These are phyloP conservation scores for Croton setiger DNA, from an alignment of 441 rosid species.

Conservation along the genomic window DNA sequence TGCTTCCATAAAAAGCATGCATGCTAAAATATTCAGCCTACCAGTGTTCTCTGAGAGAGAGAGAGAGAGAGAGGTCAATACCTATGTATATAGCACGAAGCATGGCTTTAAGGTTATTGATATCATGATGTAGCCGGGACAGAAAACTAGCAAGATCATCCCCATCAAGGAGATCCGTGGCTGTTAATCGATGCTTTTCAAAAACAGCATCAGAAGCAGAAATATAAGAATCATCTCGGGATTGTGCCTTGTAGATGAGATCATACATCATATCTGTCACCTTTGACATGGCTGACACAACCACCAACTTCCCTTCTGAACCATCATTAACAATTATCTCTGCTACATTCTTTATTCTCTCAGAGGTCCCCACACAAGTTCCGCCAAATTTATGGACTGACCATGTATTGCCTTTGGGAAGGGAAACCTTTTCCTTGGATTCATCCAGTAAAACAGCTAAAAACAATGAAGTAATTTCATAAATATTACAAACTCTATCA, in stretches of 20 bases:
- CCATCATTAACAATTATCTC: slow-evolving; percentile 57
- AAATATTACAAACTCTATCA: not conserved
- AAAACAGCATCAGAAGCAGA: slow-evolving; percentile 71
- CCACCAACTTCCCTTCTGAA: slow-evolving; percentile 76
- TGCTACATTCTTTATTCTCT: slow-evolving; percentile 87
- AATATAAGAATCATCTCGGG: slow-evolving; percentile 73
- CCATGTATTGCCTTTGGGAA: slow-evolving; percentile 74
- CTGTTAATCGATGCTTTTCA: slow-evolving; percentile 75
- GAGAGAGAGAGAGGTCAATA: slow-evolving; percentile 22
- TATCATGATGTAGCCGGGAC: slow-evolving; percentile 65
- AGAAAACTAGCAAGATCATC: slow-evolving; percentile 62
- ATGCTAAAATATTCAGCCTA: not conserved
- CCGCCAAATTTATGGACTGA: slow-evolving; percentile 98
- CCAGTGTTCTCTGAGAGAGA: not conserved
- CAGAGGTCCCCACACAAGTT: slow-evolving; percentile 86
- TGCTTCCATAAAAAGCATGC: not conserved
- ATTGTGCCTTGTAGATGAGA: slow-evolving; percentile 72
- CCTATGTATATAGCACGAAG: slow-evolving; percentile 97
- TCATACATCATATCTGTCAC: slow-evolving; percentile 98
- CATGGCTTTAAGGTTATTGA: slow-evolving; percentile 90
- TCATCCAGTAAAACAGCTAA: slow-evolving; percentile 52
- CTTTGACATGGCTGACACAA: slow-evolving; percentile 96
- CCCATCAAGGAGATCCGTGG: slow-evolving; percentile 77
- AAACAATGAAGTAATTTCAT: slow-evolving; percentile 5
- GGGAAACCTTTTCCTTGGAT: slow-evolving; percentile 45